These are phyloP conservation scores for Trichophyton rubrum DNA, from an alignment of 2,329 filamentous ascomycete species.

Conservation along the genomic window DNA sequence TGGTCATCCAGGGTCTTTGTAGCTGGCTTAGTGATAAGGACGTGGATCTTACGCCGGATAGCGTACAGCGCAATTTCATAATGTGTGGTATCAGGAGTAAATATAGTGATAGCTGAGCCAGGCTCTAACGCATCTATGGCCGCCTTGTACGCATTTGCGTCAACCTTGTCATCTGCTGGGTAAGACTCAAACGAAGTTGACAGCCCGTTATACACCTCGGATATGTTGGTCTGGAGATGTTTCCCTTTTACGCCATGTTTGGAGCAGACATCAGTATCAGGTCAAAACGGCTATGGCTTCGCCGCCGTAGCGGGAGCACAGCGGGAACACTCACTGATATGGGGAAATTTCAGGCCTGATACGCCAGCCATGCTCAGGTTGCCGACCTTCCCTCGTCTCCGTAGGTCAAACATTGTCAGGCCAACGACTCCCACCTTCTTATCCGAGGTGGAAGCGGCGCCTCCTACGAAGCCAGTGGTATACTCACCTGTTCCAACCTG, in stretches of 20 bases:
- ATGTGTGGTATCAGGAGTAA: conserved; percentile 88
- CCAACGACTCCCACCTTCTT: conserved; percentile 95
- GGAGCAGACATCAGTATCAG: neutral
- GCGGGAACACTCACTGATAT: conserved; percentile 54
- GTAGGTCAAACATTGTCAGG: conserved; percentile 76
- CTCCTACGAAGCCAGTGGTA: conserved; percentile 86
- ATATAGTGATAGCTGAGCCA: conserved; percentile 87
- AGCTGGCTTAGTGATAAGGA: conserved; percentile 87
- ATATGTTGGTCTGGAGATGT: conserved; percentile 79
- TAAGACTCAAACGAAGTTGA: conserved; percentile 78
- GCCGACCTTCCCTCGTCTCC: conserved; percentile 75
- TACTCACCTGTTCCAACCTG: conserved; percentile 89
- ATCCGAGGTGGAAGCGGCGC: conserved; percentile 71
- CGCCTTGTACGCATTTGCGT: conserved; percentile 73
- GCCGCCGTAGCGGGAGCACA: conserved; percentile 11
- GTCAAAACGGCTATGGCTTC: neutral
- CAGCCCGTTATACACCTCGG: conserved; percentile 72
- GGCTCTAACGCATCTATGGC: conserved; percentile 73
- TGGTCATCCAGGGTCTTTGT: conserved; percentile 76
- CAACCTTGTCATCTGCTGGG: conserved; percentile 57
- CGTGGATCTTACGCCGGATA: conserved; percentile 75
- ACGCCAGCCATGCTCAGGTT: conserved; percentile 81
- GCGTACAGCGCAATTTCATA: conserved; percentile 87
- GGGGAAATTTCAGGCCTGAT: conserved; percentile 78
- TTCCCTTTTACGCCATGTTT: conserved; percentile 41